Conservation (phyloP, 2,329 filamentous ascomycete species). For the Ophiobolus disseminans region DNA sequence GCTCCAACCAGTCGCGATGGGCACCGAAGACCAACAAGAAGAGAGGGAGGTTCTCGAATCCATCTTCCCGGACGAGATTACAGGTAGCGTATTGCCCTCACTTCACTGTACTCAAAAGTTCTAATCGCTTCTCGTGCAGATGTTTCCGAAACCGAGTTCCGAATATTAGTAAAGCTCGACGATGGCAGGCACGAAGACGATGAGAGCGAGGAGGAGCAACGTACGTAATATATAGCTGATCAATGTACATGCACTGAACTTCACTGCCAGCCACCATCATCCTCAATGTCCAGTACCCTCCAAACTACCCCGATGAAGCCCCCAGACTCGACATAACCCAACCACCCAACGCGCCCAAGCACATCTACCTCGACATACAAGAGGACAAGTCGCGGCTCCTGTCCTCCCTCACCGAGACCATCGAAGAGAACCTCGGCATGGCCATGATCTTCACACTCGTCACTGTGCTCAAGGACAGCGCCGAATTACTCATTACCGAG, state of each 20-base stretch:
- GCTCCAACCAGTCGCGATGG: constrained; percentile 48
- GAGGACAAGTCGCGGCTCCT: constrained; percentile 81
- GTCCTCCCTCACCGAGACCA: constrained; percentile 71
- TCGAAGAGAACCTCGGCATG: constrained; percentile 95
- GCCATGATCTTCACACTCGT: constrained; percentile 96
- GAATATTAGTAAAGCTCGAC: constrained; percentile 85
- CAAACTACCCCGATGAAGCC: constrained; percentile 85
- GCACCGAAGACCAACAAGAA: constrained; percentile 85
- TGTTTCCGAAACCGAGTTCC: constrained; percentile 87
- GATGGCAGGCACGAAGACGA: constrained; percentile 63
- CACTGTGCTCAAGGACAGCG: constrained; percentile 84
- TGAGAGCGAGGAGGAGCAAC: constrained; percentile 63
- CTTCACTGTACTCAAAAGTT: not conserved
- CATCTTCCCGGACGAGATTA: constrained; percentile 98
- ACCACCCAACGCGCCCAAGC: constrained; percentile 71
- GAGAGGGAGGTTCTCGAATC: constrained; percentile 98
- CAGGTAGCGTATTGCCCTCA: constrained; percentile 62
- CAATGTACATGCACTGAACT: too few species aligned
- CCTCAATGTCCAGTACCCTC: constrained; percentile 87
- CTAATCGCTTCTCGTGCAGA: constrained; percentile 61
- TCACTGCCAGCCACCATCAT: constrained; percentile 67
- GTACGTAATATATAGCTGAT: too few species aligned
- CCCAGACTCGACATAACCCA: constrained; percentile 81
- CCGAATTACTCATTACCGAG: constrained; percentile 82
- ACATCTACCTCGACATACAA: constrained; percentile 78